Evolutionary conservation across 2,329 filamentous ascomycete genomes (phyloP).

Genomic region (Ceratocystiopsis sp.): DNA sequence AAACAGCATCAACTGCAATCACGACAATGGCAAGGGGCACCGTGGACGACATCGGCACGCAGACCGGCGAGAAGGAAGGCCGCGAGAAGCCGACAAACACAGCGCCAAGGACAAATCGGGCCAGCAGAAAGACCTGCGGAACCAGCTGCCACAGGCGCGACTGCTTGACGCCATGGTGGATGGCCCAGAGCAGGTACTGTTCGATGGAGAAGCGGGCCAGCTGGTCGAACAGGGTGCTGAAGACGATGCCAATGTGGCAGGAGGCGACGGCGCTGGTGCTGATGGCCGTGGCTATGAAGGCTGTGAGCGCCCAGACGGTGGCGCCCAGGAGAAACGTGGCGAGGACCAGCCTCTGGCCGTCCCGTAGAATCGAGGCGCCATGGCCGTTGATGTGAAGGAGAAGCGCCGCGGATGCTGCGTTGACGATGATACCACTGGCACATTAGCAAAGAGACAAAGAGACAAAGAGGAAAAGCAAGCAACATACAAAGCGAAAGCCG

Average conservation of each 20-base stretch:
- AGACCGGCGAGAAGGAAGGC: constrained; percentile 33
- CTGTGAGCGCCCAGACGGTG: constrained; percentile 34
- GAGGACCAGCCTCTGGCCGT: constrained; percentile 49
- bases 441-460: constrained; percentile 11
- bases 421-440: constrained; percentile 33
- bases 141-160: constrained; percentile 21
- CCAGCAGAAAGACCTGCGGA: constrained; percentile 26
- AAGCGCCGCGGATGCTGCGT: constrained; percentile 29
- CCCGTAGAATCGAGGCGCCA: constrained; percentile 31
- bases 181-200: constrained; percentile 36
- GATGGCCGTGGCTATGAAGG: constrained; percentile 33
- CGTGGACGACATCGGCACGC: constrained; percentile 29
- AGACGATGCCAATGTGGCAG: constrained; percentile 35
- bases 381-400: constrained; percentile 29
- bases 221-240: constrained; percentile 40
- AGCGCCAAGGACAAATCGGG: constrained; percentile 33
- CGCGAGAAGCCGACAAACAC: constrained; percentile 38
- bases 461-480: neutral
- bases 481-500: constrained; percentile 38
- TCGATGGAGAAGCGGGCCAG: constrained; percentile 34
- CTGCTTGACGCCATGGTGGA: constrained; percentile 19
- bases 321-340: constrained; percentile 32
- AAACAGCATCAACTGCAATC: constrained; percentile 26
- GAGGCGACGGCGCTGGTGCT: constrained; percentile 22
- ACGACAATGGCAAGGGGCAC: constrained; percentile 27